Evolutionary conservation across 2,329 filamentous ascomycete species (phyloP), one percentile per base, ranked within the genome.

Genomic region (Cladosporium austrohemisphaericum): DNA sequence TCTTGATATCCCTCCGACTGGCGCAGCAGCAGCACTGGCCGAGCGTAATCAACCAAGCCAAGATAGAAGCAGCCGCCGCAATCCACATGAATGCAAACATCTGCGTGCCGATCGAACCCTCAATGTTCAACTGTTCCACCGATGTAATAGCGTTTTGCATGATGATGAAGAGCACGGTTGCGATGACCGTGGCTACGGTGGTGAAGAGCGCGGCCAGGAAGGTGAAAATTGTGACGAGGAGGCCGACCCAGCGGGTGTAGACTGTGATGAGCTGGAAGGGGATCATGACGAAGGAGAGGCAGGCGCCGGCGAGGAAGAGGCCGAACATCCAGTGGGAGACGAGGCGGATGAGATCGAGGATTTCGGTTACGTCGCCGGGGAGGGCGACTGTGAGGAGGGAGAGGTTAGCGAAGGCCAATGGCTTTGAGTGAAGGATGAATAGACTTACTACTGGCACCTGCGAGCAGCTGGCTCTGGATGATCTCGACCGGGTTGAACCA

Each of bases 81-180:
- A 89, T 78, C 91, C 92, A 97, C 85, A 95, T 92, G 63, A 95
- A 94, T 0, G 73, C 85, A 59, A 95, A 80, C 86, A 95, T 91
- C 57, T 81, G 77, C 28, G 66, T 69, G 5, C 90, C 90, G 26
- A 95, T 72, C 3, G 77, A 70, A 3, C 84, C 86, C 8, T 71
- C 66, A 58, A 96, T 90, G 66, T 95, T 93, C 45, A 96, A 73
- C 51, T 87, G 81, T 2, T 78, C 76, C 61, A 86, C 82, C 4
- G 71, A 70, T 18, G 81, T 82, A 58, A 94, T 81, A 48, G 88
- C 87, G 52, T 88, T 83, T 56, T 82, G 79, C 72, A 94, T 90
- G 53, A 91, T 87, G 53, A 88, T 69, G 65, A 87, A 90, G 75
- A 96, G 89, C 61, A 85, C 85, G 0, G 89, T 95, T 8, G 85